Base-by-base conservation (phyloP, 179 eudicot genomes). In the Kewa caespitosa region DNA sequence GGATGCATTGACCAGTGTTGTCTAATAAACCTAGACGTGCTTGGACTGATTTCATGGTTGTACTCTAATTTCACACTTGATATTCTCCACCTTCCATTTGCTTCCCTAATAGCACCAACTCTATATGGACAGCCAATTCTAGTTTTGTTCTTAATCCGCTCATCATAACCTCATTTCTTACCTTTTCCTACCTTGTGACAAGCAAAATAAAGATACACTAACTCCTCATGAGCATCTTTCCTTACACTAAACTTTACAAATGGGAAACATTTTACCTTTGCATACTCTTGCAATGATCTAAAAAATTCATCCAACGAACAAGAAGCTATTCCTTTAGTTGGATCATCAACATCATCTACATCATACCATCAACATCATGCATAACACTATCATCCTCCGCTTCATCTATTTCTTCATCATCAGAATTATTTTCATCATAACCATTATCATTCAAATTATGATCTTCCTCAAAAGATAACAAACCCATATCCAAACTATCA, bases 31-130 rank as follows among this genome's bases (percentile, higher is more conserved):
- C 43, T 65, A 2, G 69, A 6, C 22, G 36, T 65, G 6, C 23
- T 34, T 65, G 43, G 9, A 65, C 28, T 22, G 28, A 65, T 36
- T 38, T 65, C 69, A 65, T 65, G 69, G 14, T 65, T 65, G n/a
- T 65, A 43, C 5, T 65, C 43, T 9, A 65, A 23, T 6, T 65
- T n/a, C 6, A 23, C 28, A 37, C 31, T 1, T 22, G 20, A 20
- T 0, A 65, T 65, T 37, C 37, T 34, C 41, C 69, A 65, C 6
- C 0, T 17, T 6, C 41, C 38, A 65, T 50, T 65, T 14, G 2
- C 30, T 65, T 37, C 27, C 43, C 30, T 7, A 6, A 2, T 2
- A 2, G 25, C 57, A 8, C 2, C 3, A 7, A 50, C 57, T 50
- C 57, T 13, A 5, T 1, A n/a, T 17, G 14, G 25, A 22, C 57